A percentile compares a stretch with the other conserved stretches of the same genome.
Conservation (phyloP, 2,329 filamentous ascomycete species). For the Diaporthe aspalathi region DNA sequence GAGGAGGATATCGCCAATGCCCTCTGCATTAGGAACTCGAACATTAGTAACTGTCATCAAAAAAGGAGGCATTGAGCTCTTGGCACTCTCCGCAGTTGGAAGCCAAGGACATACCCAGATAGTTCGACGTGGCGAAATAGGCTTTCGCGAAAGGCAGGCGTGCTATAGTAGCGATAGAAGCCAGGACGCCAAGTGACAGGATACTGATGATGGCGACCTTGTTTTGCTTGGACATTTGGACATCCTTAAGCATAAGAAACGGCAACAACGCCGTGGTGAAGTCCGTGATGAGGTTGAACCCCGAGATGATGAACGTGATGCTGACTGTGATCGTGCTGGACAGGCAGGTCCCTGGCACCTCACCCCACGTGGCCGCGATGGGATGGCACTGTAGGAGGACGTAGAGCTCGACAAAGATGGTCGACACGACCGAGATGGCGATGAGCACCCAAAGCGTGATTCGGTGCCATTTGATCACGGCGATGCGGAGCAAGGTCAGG, state of each 20-base stretch:
- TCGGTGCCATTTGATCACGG: constrained; percentile 34
- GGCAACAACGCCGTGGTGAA: constrained; percentile 27
- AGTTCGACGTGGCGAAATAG: not conserved
- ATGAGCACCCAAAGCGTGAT: constrained; percentile 37
- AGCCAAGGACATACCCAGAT: not conserved
- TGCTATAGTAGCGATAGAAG: constrained; percentile 37
- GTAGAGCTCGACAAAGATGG: constrained; percentile 35
- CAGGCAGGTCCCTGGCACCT: constrained; percentile 30
- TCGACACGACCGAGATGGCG: constrained; percentile 30
- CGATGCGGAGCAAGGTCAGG: constrained; percentile 38
- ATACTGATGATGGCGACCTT: constrained; percentile 34
- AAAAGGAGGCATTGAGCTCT: rapidly evolving
- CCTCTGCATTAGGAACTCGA: not conserved
- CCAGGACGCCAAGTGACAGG: constrained; percentile 35
- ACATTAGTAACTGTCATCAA: not conserved
- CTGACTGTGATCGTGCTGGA: constrained; percentile 24
- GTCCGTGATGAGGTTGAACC: constrained; percentile 33
- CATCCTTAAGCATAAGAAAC: constrained; percentile 33
- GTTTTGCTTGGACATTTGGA: constrained; percentile 34
- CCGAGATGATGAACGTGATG: constrained; percentile 41
- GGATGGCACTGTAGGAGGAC: constrained; percentile 38
- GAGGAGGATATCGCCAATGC: constrained; percentile 36
- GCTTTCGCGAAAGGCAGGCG: constrained; percentile 19
- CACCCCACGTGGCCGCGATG: constrained; percentile 37
- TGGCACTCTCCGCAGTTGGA: not conserved